Base-by-base conservation (phyloP, 148 eudicot species). In the Cornus suecica region DNA sequence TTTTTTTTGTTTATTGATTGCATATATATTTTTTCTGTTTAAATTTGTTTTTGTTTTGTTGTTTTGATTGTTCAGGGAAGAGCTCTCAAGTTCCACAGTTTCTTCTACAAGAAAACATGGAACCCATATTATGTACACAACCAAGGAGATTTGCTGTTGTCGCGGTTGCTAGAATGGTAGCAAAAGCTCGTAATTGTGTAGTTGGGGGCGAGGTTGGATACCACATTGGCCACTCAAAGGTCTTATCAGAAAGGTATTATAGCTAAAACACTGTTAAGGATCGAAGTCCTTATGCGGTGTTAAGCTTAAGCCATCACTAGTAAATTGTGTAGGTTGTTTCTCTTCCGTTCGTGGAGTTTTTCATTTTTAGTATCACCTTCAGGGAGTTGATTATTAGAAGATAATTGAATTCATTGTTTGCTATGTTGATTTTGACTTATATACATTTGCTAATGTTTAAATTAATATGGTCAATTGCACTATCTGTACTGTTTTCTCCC, bases 141-240 rank as follows among this genome's bases (percentile, higher is more conserved):
- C 97, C 99, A 22, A 85, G 99, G 75, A 89, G 99, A 80, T 94
- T 94, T 81, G 99, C 99, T 73, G 97, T 90, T 78, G 99, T 94
- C 34, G 97, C 97, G 65, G 97, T 94, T 73, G 99, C 99, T 62
- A 90, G 86, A 79, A 92, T 91, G 97, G 99, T 94, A 73, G 97
- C 99, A n/a, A 85, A 80, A 77, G 78, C 88, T 79, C 89, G 93
- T 54, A 86, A 89, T 68, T 89, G 99, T 81, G 94, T 89, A 84
- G 87, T 91, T 15, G 99, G 99, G 45, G 92, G 77, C 31, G 99
- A 94, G 79, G 93, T 94, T 78, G 99, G 97, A 72, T 94, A 92
- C 84, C 99, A 94, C 83, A 94, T 94, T 80, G 99, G 99, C 70
- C 99, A 90, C 75, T 92, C 96, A 66, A 88, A 79, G 88, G 90